Conservation (phyloP, 768 basidiomycete species). For the Chalciporus sphaerocephalus region DNA sequence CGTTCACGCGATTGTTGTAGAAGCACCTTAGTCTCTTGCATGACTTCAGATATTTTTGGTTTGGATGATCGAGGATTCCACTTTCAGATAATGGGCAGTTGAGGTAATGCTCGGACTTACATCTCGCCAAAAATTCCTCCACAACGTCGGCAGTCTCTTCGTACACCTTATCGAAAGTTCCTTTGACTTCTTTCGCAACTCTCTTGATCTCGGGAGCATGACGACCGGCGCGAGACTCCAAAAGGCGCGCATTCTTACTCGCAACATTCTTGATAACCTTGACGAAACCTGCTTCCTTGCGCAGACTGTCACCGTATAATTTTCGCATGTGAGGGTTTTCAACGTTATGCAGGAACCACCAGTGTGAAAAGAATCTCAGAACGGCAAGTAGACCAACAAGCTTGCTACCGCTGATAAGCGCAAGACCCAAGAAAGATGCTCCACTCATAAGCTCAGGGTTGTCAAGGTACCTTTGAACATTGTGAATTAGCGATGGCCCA, state of each 20-base stretch:
- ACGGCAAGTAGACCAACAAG: constrained; percentile 85
- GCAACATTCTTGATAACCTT: constrained; percentile 97
- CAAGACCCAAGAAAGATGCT: constrained; percentile 91
- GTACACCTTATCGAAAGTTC: constrained; percentile 93
- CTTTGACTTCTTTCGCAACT: constrained; percentile 87
- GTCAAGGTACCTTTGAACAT: constrained; percentile 66
- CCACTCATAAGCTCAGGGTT: constrained; percentile 97
- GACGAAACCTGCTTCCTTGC: constrained; percentile 95
- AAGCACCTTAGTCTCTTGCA: constrained; percentile 89
- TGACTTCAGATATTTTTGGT: constrained; percentile 81
- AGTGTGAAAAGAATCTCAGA: constrained; percentile 80
- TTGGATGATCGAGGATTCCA: constrained; percentile 51
- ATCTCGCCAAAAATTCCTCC: constrained; percentile 89
- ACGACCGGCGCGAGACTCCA: constrained; percentile 72
- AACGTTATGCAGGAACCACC: constrained; percentile 92
- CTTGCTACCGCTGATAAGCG: constrained; percentile 87
- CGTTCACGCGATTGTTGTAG: constrained; percentile 88
- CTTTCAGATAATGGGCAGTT: not conserved
- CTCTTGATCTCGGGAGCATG: constrained; percentile 81
- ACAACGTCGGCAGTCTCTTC: constrained; percentile 90
- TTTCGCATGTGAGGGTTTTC: constrained; percentile 99
- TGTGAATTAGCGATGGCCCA: not conserved
- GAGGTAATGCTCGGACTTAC: constrained; percentile 42
- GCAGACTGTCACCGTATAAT: constrained; percentile 87
- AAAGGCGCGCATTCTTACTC: constrained; percentile 68